These are phyloP conservation scores for Puccinia coronata DNA, from an alignment of 1,284 basidiomycete genomes.

Conservation along the genomic window DNA sequence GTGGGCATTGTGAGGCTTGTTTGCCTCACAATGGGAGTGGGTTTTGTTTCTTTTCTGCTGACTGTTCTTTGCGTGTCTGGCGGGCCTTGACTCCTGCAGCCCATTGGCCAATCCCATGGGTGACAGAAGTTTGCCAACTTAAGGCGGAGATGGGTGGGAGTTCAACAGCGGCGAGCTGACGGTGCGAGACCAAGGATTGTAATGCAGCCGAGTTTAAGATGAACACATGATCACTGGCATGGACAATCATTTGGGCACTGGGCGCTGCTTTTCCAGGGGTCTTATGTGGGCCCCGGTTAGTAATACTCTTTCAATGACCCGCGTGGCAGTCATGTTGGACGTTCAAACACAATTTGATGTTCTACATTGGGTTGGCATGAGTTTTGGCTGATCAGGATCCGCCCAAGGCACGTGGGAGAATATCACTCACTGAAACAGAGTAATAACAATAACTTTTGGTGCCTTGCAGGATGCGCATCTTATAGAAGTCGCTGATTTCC, in stretches of 20 bases:
- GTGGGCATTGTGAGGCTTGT: too few species aligned
- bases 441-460: neutral
- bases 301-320: too few species aligned
- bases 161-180: neutral
- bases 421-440: neutral
- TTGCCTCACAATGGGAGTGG: too few species aligned
- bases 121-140: neutral
- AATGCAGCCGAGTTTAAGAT: neutral
- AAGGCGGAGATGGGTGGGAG: neutral
- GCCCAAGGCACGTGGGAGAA: neutral
- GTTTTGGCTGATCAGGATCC: neutral
- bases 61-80: too few species aligned
- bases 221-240: neutral
- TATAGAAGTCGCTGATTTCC: neutral
- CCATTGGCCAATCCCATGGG: too few species aligned
- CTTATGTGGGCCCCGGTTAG: too few species aligned
- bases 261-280: neutral
- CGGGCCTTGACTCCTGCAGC: too few species aligned
- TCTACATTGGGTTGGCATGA: neutral
- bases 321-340: conserved; percentile 9
- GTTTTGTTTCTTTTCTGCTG: too few species aligned
- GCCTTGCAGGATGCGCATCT: neutral
- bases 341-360: neutral
- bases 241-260: neutral
- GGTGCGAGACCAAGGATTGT: neutral